Conservation (phyloP, 495 filamentous ascomycete genomes). For the Penicillium canariense region DNA sequence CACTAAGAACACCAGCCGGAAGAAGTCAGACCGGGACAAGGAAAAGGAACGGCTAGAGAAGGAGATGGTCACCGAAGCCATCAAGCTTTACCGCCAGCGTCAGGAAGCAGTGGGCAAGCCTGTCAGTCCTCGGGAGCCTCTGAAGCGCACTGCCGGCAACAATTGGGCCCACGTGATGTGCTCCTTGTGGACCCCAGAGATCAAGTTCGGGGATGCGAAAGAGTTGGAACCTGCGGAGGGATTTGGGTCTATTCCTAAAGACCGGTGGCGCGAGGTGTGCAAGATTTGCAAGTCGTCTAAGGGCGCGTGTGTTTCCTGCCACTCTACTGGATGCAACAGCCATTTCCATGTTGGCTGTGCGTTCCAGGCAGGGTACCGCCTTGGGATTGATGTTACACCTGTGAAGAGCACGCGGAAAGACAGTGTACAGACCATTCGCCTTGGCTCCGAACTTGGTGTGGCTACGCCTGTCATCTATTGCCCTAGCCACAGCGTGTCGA, state of each 20-base stretch:
- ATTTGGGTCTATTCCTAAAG: constrained; percentile 69
- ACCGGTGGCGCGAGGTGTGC: constrained; percentile 70
- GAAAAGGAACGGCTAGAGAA: constrained; percentile 84
- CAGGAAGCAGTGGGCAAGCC: constrained; percentile 82
- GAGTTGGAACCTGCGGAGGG: constrained; percentile 83
- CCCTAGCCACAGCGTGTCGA: constrained; percentile 75
- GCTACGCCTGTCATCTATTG: constrained; percentile 85
- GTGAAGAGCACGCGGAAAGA: constrained; percentile 85
- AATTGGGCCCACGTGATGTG: constrained; percentile 99
- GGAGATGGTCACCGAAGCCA: constrained; percentile 69
- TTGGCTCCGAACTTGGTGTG: constrained; percentile 72
- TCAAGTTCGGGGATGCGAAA: constrained; percentile 83
- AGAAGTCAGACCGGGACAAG: constrained; percentile 88
- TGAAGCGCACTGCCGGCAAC: constrained; percentile 90
- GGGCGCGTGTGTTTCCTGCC: constrained; percentile 81
- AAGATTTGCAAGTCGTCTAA: constrained; percentile 70
- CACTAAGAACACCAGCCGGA: constrained; percentile 80
- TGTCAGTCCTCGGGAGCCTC: constrained; percentile 77
- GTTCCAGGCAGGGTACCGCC: constrained; percentile 71
- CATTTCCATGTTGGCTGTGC: constrained; percentile 90
- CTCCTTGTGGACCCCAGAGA: constrained; percentile 85
- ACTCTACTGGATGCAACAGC: constrained; percentile 64
- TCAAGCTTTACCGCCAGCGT: constrained; percentile 73
- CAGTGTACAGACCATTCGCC: constrained; percentile 64
- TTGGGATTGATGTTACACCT: constrained; percentile 88